Evolutionary conservation across 2,329 filamentous ascomycete genomes (phyloP), one percentile per base, ranked within the genome.

Genomic region (Rhynchosporium secalis): DNA sequence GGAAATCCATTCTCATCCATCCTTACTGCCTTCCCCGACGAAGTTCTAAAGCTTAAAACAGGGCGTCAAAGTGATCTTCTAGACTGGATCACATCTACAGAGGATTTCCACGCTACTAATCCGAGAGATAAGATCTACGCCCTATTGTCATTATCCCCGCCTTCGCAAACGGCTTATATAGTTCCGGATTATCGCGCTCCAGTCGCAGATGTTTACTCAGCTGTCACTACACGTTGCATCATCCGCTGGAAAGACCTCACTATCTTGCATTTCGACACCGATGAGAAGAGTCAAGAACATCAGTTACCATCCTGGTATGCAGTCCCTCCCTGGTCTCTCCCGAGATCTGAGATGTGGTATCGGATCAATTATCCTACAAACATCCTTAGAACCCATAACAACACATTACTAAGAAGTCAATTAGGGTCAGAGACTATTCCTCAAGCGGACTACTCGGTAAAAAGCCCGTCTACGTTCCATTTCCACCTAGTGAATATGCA

Each of bases 121-220:
- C 55, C 55, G 7, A 12, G 55, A 31, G 55, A 57, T 15, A 57
- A 57, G 20, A 57, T 57, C 15, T 57, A 47, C 33, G 55, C 55
- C 12, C 26, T 52, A 8, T n/a, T 52, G 8, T 52, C 49, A 8
- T 33, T 52, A 26, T 52, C 31, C 26, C 49, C 49, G 15, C 33
- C 49, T 7, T 20, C 29, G 33, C 49, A 52, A n/a, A 26, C 49
- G 20, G 15, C 31, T 0, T 9, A 52, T 40, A 52, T 52, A 3
- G 13, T 52, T 9, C 49, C 49, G 4, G 49, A 52, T 31, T 52
- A 52, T 9, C 36, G 3, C 8, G 49, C 49, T 20, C 9, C 49
- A 2, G 49, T 52, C 3, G 31, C 49, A 2, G 49, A 52, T 12
- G 49, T 52, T 2, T 52, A 52, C 12, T 31, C 33, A 6, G 33